phyloP scores from a whole-genome alignment of 805 yeast genomes.

The Wickerhamomyces bovis region DNA sequence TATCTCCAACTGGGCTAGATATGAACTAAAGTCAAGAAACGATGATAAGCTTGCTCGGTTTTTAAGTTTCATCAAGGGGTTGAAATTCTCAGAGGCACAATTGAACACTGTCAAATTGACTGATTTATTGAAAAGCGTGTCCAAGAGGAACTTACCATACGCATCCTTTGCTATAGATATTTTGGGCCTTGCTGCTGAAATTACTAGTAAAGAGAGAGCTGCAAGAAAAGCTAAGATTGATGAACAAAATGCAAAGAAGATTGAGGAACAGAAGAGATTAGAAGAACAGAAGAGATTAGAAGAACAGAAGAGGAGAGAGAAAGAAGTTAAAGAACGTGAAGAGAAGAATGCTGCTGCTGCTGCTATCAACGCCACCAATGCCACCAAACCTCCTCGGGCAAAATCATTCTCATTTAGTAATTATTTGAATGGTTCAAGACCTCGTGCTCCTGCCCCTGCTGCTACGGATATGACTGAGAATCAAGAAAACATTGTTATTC shows the following conservation, averaged over 20 bases:
- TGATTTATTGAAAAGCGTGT: not conserved
- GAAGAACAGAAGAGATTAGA: not conserved
- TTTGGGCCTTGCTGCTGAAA: not conserved
- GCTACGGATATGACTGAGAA: not conserved
- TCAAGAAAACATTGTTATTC: not conserved
- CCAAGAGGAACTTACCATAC: not conserved
- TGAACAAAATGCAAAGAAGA: not conserved
- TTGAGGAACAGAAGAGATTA: not conserved
- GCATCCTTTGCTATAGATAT: not conserved
- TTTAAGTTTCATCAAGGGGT: not conserved
- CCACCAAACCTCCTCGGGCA: not conserved
- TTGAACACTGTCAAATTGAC: not conserved
- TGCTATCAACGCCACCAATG: not conserved
- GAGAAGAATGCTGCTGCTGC: not conserved
- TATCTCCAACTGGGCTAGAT: constrained; percentile 5
- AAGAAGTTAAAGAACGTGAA: not conserved
- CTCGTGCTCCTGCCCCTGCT: not conserved
- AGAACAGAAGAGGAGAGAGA: not conserved
- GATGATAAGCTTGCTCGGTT: not conserved
- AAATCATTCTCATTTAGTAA: not conserved
- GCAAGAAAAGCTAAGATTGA: not conserved
- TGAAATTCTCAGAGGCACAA: not conserved
- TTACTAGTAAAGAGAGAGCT: not conserved
- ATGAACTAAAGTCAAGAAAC: not conserved
- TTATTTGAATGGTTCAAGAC: not conserved